phyloP scores from a whole-genome alignment of 768 basidiomycete genomes.

The Mrakia hoshinonis region DNA sequence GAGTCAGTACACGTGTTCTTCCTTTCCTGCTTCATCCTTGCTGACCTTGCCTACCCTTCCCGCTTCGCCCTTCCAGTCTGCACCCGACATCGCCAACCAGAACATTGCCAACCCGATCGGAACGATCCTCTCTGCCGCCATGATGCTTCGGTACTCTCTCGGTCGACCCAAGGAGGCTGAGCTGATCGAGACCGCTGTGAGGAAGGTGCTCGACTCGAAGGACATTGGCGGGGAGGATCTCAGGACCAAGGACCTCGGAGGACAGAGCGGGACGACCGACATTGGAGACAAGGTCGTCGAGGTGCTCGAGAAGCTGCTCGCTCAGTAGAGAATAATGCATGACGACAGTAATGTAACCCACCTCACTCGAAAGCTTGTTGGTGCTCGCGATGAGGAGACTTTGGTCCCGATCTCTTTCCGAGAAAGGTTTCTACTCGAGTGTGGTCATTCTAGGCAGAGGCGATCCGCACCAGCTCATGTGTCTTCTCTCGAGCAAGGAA shows the following conservation, averaged over 20 bases:
- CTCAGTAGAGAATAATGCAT: background rate
- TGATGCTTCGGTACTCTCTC: constrained; percentile 90
- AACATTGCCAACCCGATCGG: constrained; percentile 92
- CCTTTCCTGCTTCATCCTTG: background rate
- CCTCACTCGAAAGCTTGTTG: too few species aligned
- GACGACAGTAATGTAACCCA: background rate
- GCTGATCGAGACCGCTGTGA: constrained; percentile 81
- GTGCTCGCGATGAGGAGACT: too few species aligned
- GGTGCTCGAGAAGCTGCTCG: constrained; percentile 53
- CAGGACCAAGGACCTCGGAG: constrained; percentile 81
- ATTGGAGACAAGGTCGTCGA: constrained; percentile 78
- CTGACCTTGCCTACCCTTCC: background rate
- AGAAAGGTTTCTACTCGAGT: too few species aligned
- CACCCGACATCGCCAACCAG: constrained; percentile 89
- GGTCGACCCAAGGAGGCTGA: constrained; percentile 75
- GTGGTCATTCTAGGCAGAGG: too few species aligned
- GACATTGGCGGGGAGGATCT: constrained; percentile 63
- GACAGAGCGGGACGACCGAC: constrained; percentile 61
- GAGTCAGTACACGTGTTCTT: constrained; percentile 35
- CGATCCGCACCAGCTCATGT: too few species aligned
- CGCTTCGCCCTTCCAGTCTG: constrained; percentile 36
- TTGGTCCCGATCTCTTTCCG: too few species aligned
- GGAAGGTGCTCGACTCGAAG: constrained; percentile 69
- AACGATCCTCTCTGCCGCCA: constrained; percentile 85
- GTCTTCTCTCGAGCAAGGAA: too few species aligned